These are phyloP conservation scores for Saposhnikovia divaricata DNA, from an alignment of 129 eudicot genomes.

Conservation along the genomic window DNA sequence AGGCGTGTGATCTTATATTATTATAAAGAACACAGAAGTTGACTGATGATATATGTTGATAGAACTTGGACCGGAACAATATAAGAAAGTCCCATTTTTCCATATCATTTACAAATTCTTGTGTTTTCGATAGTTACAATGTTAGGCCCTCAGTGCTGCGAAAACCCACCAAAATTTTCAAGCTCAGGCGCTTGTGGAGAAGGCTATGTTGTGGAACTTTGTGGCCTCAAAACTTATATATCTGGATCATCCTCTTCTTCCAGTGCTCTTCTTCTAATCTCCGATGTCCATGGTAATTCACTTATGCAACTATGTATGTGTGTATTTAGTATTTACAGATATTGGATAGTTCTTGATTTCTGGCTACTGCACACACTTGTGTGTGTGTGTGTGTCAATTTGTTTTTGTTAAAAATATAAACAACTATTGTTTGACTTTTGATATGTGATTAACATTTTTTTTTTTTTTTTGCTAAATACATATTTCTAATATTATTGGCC, in stretches of 20 bases:
- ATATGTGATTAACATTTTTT: too few relatives aligned
- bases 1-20: too few relatives aligned
- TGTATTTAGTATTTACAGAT: neutral
- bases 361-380: neutral
- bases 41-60: neutral
- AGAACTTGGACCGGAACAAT: neutral
- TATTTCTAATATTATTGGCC: neutral
- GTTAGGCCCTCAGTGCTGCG: slow-evolving; percentile 13
- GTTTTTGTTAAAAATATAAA: neutral
- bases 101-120: too few relatives aligned
- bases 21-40: neutral
- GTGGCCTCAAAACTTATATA: slow-evolving; percentile 4
- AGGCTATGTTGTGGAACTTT: neutral
- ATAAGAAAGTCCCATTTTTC: neutral
- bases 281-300: slow-evolving; percentile 9
- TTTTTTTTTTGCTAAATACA: neutral
- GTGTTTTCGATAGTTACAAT: neutral
- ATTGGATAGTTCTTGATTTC: too few relatives aligned
- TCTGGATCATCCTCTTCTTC: slow-evolving; percentile 1
- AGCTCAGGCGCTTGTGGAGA: neutral
- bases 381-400: neutral
- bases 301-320: neutral
- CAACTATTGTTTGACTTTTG: neutral
- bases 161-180: neutral
- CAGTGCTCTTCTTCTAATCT: slow-evolving; percentile 1